Base-by-base conservation (phyloP, 2,329 filamentous ascomycete species). In the Triangularia verruculosa region DNA sequence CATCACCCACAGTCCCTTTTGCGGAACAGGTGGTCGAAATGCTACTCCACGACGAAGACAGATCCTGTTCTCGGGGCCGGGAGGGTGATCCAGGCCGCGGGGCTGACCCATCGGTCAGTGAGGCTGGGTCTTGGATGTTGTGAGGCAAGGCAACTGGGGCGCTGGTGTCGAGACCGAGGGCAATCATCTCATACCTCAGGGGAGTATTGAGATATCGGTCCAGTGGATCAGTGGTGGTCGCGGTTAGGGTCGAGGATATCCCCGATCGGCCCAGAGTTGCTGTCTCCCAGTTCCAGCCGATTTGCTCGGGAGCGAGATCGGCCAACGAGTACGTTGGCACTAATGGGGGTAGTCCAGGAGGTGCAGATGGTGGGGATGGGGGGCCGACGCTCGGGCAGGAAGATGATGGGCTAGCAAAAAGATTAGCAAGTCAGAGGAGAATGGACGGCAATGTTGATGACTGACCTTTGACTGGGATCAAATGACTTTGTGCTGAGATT, bases 171-270 rank as follows among this genome's bases (percentile, higher is more conserved):
- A 32, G 8, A 12, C 5, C 5, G 11, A 65, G 15, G 3, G 58
- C 24, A 7, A 65, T 22, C 2, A 4, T 8, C 24, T 65, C 64
- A 15, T 65, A 57, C 15, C 61, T 57, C 25, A 61, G 54, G 17
- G 39, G 61, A 15, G 9, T 63, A n/a, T 25, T 8, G 27, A 61
- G 1, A 28, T 65, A 65, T 53, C 55, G 57, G 1, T 57, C 20
- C 12, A 63, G 12, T 4, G 61, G 34, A 6, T 39, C n/a, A 8
- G 12, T 15, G 27, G 39, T 6, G 1, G 20, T 25, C 1, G 22
- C 13, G 39, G 43, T 56, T 17, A 54, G 59, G 2, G 54, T 58
- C 13, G 17, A 54, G 5, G 54, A 0, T 28, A 39, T n/a, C 7
- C 13, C 3, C 4, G 34, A 39, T 9, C 13, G 13, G 15, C 34